Evolutionary conservation across 371 early-diverging fungal genomes (phyloP).

Genomic region (Actinomortierella ambigua): DNA sequence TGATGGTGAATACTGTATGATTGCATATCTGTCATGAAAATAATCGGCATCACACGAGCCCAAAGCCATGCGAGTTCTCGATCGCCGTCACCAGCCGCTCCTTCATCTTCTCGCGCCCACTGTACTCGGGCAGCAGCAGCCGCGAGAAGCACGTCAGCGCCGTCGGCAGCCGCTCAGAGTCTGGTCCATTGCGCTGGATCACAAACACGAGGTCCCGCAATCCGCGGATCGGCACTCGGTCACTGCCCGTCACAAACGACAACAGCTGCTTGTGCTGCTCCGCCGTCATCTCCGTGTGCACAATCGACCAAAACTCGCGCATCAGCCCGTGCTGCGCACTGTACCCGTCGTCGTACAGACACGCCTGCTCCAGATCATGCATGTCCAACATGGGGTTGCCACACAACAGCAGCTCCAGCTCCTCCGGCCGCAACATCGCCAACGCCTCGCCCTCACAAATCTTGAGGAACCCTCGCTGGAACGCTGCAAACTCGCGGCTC

Average conservation of each 20-base stretch:
- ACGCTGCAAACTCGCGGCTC: conserved; percentile 83
- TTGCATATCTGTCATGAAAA: too few relatives aligned
- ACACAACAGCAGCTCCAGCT: conserved; percentile 93
- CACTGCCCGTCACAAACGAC: conserved; percentile 97
- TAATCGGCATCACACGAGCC: conserved; percentile 68
- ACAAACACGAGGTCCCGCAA: conserved; percentile 91
- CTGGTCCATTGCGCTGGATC: conserved; percentile 97
- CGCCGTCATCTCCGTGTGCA: conserved; percentile 70
- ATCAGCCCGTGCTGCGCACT: conserved; percentile 47
- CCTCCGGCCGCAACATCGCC: conserved; percentile 88
- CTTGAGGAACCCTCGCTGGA: conserved; percentile 88
- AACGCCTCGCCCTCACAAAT: conserved; percentile 83
- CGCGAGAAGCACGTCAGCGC: conserved; percentile 96
- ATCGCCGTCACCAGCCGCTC: conserved; percentile 93
- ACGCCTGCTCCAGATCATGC: conserved; percentile 35
- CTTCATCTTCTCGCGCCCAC: conserved; percentile 78
- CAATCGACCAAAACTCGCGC: conserved; percentile 91
- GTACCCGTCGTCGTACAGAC: conserved; percentile 24
- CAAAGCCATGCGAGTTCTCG: conserved; percentile 97
- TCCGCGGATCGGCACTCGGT: conserved; percentile 97
- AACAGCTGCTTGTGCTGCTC: conserved; percentile 91
- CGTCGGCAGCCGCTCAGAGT: conserved; percentile 83
- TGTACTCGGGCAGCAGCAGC: conserved; percentile 94
- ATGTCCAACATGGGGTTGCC: conserved; percentile 77
- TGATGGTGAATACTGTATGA: too few relatives aligned